phyloP scores from a whole-genome alignment of 179 eudicot species.

The Beta corolliflora region DNA sequence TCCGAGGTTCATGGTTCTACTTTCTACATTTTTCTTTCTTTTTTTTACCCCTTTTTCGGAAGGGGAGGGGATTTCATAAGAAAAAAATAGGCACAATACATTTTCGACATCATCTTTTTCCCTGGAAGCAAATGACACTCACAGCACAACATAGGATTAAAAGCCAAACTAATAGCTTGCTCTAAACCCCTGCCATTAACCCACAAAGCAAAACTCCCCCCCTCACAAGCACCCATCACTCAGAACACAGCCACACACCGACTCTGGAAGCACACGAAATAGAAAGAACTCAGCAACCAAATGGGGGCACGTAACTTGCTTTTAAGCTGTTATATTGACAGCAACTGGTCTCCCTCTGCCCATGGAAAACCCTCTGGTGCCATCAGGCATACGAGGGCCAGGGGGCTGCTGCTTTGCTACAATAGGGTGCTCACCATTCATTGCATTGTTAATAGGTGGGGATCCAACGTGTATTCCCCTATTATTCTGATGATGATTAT shows the following conservation, averaged over 20 bases:
- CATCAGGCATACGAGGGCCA: constrained; percentile 61
- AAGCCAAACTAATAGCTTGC: constrained; percentile 7
- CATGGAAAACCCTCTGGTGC: constrained; percentile 54
- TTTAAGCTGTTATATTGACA: constrained; percentile 34
- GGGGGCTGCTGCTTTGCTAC: constrained; percentile 45
- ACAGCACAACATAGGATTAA: constrained; percentile 9
- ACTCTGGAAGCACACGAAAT: constrained; percentile 22
- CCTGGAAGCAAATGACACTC: constrained; percentile 16
- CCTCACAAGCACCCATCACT: constrained; percentile 20
- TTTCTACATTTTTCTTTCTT: constrained; percentile 26
- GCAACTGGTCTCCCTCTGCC: constrained; percentile 50
- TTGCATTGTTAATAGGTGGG: constrained; percentile 21
- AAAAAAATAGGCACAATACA: constrained; percentile 29
- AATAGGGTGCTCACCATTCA: constrained; percentile 31
- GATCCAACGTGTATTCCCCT: constrained; percentile 35
- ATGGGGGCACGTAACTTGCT: background rate
- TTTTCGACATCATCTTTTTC: constrained; percentile 16
- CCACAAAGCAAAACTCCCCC: constrained; percentile 4
- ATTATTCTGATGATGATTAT: constrained; percentile 29
- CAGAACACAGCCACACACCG: constrained; percentile 22
- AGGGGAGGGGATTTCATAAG: constrained; percentile 11
- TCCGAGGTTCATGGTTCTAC: constrained; percentile 18
- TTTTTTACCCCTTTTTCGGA: background rate
- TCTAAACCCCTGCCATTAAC: constrained; percentile 13
- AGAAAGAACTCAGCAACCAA: constrained; percentile 13